Conservation (phyloP, 1,284 basidiomycete species). For the Boletus hoseneyae region DNA sequence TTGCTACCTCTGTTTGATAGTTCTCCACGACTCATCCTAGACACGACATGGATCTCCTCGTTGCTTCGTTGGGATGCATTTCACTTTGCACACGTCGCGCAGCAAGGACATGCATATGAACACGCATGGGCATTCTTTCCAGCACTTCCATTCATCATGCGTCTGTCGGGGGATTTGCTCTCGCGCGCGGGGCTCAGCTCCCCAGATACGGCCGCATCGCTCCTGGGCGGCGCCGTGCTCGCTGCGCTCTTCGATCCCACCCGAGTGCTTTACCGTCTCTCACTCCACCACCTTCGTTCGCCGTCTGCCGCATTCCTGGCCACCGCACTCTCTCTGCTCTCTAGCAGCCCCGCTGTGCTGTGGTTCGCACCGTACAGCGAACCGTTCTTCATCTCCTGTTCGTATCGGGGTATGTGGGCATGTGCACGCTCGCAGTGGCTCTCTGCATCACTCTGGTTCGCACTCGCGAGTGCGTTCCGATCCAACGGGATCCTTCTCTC, state of each 20-base stretch:
- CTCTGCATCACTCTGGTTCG: conserved; percentile 59
- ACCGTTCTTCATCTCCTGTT: conserved; percentile 78
- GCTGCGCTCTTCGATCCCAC: conserved; percentile 45
- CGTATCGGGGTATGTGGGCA: conserved; percentile 74
- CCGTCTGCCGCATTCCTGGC: conserved; percentile 58
- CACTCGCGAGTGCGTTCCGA: conserved; percentile 66
- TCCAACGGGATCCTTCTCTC: conserved; percentile 79
- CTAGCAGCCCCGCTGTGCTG: conserved; percentile 77
- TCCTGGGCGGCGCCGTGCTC: conserved; percentile 39
- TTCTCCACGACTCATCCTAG: conserved; percentile 39
- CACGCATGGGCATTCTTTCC: conserved; percentile 89
- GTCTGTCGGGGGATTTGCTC: conserved; percentile 32
- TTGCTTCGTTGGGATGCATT: conserved; percentile 88
- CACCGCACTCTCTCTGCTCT: conserved; percentile 68
- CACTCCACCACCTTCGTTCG: conserved; percentile 51
- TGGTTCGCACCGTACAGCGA: conserved; percentile 77
- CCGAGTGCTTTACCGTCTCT: conserved; percentile 60
- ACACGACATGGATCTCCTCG: conserved; percentile 29
- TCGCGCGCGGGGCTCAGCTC: conserved; percentile 10
- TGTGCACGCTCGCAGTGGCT: conserved; percentile 51
- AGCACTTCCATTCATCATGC: conserved; percentile 59
- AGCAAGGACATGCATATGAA: conserved; percentile 70
- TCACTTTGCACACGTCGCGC: conserved; percentile 72
- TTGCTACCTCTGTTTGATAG: conserved; percentile 42
- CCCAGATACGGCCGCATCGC: conserved; percentile 18